Evolutionary conservation across 495 filamentous ascomycete species (phyloP), one percentile per base, ranked within the genome.

Genomic region (Letharia columbiana): DNA sequence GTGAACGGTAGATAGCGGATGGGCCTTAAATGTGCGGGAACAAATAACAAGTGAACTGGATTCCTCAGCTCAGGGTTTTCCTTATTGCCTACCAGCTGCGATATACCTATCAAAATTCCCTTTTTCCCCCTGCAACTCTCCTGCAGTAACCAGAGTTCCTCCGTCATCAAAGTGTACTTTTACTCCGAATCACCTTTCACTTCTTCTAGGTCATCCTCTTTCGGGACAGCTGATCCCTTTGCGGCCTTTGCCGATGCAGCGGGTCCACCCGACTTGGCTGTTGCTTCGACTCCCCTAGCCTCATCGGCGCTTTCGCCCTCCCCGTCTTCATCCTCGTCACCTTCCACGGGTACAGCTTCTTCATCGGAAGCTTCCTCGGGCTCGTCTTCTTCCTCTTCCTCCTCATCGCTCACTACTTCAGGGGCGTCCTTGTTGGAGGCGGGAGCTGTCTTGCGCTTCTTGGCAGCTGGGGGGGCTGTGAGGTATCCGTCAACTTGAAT

Each of bases 181-280:
- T 73, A 69, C 23, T 73, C 70, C 60, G 74, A 71, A 33, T 74
- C 78, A 15, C 68, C 75, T 62, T 77, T 75, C 60, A 75, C 74
- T 67, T 79, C 79, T 37, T 72, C 69, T n/a, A 81, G 64, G 65
- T 80, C 76, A n/a, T 73, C 68, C 63, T 82, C 80, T 71, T 82
- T 82, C 6, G 81, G 77, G 61, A 83, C 75, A 60, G 61, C 71
- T 17, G 67, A 74, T 28, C 74, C 82, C 69, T 83, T 83, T 8
- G 71, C 72, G 62, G 75, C 74, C 39, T 74, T 76, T 45, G 1
- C 80, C 78, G 63, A 77, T 71, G 73, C 74, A 66, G 78, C 76
- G 64, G 82, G 77, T 13, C 75, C 75, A 60, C 80, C 78, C 28
- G 71, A 71, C 69, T 77, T 72, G 39, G 75, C 74, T 8, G 75